Base-by-base conservation (phyloP, 768 basidiomycete genomes). In the Hemileccinum rubropunctum region DNA sequence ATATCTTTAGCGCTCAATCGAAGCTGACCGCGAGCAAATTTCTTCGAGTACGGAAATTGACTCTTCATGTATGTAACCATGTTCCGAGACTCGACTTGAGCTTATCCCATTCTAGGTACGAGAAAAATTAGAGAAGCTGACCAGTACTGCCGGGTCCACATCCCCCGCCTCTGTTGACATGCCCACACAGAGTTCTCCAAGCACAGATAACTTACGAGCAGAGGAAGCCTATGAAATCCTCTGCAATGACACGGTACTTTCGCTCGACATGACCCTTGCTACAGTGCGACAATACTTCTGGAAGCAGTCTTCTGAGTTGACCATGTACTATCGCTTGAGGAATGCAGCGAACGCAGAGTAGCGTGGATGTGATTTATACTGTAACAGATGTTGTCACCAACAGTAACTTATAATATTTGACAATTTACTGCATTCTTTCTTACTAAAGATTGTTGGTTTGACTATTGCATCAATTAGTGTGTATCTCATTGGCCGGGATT, bases 211-310 rank as follows among this genome's bases (percentile, higher is more conserved):
- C 41, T 53, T 53, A 8, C 71, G 69, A 52, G 72, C 81, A 10
- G 91, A 92, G 57, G 86, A 92, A 21, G 60, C 78, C 26, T 87
- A 91, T 64, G 95, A 98, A 70, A 82, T 98, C 38, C 65, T 97
- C 23, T 97, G 94, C 69, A 91, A 91, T 57, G 88, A 91, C 53
- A 73, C 78, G n/a, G 72, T 89, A 14, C 74, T 98, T 30, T 88
- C 95, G 20, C 73, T 88, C 23, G 83, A 85, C 56, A 93, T 95
- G 84, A 95, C 90, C 6, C 77, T 99, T 32, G 95, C 90, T 4
- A 88, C 88, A 15, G 86, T 95, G 50, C 83, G 91, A 52, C 92
- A 95, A 66, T 97, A 82, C 59, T 80, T 93, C 18, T 97, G 91
- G 92, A 83, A 81, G 59, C 85, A 87, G 57, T 70, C 78, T 15